Evolutionary conservation across 139 green algal genomes (phyloP), one percentile per base, ranked within the genome.

Genomic region (Pseudopediastrum boryanum): DNA sequence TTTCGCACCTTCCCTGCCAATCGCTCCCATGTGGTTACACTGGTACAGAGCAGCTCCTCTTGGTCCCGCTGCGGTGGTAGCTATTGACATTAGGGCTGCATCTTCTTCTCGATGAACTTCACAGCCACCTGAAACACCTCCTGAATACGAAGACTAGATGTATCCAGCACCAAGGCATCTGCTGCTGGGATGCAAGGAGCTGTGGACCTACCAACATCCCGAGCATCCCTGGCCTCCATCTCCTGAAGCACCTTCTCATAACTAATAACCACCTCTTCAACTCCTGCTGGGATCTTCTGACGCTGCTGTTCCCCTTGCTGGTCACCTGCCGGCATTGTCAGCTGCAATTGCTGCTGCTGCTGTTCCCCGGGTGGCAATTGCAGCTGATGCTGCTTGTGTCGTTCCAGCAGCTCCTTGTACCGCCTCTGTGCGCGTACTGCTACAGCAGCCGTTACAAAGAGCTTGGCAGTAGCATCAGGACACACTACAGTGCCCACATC

Each of bases 401-500:
- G 19, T 2, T 27, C 16, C 3, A n/a, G 36, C 41, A 77, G 65
- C 77, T 83, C 67, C 23, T 63, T 25, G 19, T 63, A 23, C 16
- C 67, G 58, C 38, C 66, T 54, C 67, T 59, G 66, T 27, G 58
- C 67, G 2, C 77, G 68, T 29, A 70, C 69, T 52, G 36, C 67
- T 41, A 70, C 46, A 19, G 51, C 46, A 38, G 61, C 77, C 27
- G 69, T 77, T 5, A 72, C 42, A n/a, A 64, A 71, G 31, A 78
- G 77, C 61, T 83, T 77, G 7, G 65, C 52, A 13, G 51, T 25
- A 36, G 77, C 67, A 39, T 70, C 56, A 48, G 77, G 65, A 56
- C 68, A 70, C 27, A 77, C 75, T 44, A 77, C 67, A 7, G 67
- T 78, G 41, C 65, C 77, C 2, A 83, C 42, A 25, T 77, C 65